Conservation (phyloP, 2,329 filamentous ascomycete species). For the Venturia oleaginea region DNA sequence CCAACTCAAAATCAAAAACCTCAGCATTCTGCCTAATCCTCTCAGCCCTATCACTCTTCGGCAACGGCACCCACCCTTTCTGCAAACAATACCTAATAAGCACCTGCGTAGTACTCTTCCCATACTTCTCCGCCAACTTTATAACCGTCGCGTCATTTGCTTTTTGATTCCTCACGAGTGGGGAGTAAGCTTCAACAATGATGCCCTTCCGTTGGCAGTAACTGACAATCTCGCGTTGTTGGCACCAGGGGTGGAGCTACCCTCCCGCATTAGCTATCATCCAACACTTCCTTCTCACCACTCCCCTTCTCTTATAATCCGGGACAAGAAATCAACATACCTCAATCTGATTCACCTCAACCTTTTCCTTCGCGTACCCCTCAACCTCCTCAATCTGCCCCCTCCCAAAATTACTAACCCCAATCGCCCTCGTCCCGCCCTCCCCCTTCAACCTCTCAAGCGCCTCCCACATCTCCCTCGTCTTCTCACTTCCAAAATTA, state of each 20-base stretch:
- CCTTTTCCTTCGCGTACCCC: conserved; percentile 50
- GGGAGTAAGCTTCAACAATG: conserved; percentile 60
- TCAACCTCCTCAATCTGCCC: conserved; percentile 41
- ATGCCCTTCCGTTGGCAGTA: conserved; percentile 60
- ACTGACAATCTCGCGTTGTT: conserved; percentile 63
- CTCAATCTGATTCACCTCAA: conserved; percentile 63
- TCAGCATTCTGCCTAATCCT: conserved; percentile 52
- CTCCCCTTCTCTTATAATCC: conserved; percentile 12
- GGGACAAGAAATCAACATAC: not conserved
- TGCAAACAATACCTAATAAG: conserved; percentile 53
- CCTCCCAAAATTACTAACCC: conserved; percentile 41
- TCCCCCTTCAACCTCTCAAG: conserved; percentile 22
- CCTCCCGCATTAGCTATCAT: conserved; percentile 32
- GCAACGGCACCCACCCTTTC: conserved; percentile 46
- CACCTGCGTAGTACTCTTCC: conserved; percentile 45
- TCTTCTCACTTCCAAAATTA: conserved; percentile 47
- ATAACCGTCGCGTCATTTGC: conserved; percentile 39
- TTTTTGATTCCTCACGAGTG: conserved; percentile 37
- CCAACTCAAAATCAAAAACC: conserved; percentile 52
- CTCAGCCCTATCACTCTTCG: conserved; percentile 51
- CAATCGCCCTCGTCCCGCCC: conserved; percentile 41
- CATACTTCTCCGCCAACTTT: conserved; percentile 43
- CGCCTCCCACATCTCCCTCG: conserved; percentile 61
- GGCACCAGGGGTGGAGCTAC: conserved; percentile 66
- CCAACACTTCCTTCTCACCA: conserved; percentile 54